Evolutionary conservation across 129 eudicot genomes (phyloP).

Genomic region (Smallanthus sonchifolius): DNA sequence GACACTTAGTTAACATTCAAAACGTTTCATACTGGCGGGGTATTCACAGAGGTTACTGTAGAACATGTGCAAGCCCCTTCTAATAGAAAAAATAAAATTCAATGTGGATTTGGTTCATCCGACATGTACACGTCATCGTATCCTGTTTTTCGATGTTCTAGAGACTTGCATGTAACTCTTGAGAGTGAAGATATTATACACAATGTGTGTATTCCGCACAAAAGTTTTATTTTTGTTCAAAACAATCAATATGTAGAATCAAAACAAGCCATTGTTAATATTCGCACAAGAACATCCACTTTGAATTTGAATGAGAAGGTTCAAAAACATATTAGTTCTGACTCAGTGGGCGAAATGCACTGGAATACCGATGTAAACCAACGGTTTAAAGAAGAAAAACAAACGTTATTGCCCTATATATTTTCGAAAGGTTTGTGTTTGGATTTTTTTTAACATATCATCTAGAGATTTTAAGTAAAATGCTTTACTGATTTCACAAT

Average conservation of each 20-base stretch:
- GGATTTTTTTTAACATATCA: neutral
- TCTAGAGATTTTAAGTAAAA: neutral
- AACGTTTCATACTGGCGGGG: conserved; percentile 12
- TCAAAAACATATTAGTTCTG: too few species aligned
- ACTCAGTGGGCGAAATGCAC: too few species aligned
- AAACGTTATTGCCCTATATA: conserved; percentile 84
- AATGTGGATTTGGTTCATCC: neutral
- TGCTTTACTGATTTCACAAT: conserved; percentile 40
- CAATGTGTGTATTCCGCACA: too few species aligned
- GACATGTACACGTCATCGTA: neutral
- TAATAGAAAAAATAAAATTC: neutral
- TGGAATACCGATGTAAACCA: too few species aligned
- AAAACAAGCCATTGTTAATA: neutral
- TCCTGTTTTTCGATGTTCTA: neutral
- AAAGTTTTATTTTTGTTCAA: neutral
- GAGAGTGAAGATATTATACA: too few species aligned
- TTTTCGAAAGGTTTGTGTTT: conserved; percentile 74
- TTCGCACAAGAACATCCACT: neutral
- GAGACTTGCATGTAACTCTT: neutral
- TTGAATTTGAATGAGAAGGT: too few species aligned
- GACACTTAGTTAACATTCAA: neutral
- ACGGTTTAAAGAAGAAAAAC: conserved; percentile 64
- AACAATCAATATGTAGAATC: neutral
- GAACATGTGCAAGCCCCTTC: neutral
- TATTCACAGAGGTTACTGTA: neutral